These are phyloP conservation scores for Melampsora allii-populina DNA, from an alignment of 1,284 basidiomycete genomes.

Conservation along the genomic window DNA sequence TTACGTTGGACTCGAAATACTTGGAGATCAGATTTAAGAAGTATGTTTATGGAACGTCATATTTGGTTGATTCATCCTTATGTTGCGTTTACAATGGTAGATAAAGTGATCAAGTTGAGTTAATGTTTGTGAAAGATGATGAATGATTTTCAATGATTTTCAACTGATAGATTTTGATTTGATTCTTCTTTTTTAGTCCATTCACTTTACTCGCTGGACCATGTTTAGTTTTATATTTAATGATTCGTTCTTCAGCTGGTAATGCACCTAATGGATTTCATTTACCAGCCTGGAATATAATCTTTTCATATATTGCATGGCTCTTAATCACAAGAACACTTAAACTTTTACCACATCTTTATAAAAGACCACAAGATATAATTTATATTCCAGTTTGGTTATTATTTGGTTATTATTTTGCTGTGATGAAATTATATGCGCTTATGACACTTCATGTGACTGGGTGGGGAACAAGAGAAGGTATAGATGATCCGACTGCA, in stretches of 20 bases:
- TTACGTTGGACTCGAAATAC: slow-evolving; percentile 89
- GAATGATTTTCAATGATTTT: neutral
- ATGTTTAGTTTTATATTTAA: slow-evolving; percentile 67
- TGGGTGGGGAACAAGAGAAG: slow-evolving; percentile 84
- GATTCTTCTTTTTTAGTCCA: slow-evolving; percentile 63
- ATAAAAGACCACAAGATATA: slow-evolving; percentile 76
- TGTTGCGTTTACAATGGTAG: slow-evolving; percentile 86
- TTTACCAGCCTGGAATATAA: slow-evolving; percentile 76
- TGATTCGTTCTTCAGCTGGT: slow-evolving; percentile 71
- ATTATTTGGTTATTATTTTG: slow-evolving; percentile 80
- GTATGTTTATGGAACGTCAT: slow-evolving; percentile 78
- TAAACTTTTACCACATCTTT: slow-evolving; percentile 83
- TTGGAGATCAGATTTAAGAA: slow-evolving; percentile 81
- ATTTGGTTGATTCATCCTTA: slow-evolving; percentile 86
- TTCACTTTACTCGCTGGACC: slow-evolving; percentile 80
- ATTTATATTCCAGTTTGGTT: slow-evolving; percentile 90
- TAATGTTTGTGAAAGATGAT: neutral
- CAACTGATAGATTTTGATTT: neutral
- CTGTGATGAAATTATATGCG: slow-evolving; percentile 81
- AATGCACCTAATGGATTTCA: slow-evolving; percentile 74
- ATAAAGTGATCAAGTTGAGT: slow-evolving; percentile 63
- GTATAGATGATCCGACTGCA: slow-evolving; percentile 62
- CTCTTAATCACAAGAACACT: slow-evolving; percentile 74
- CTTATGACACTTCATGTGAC: slow-evolving; percentile 77
- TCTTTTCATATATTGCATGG: slow-evolving; percentile 62